Evolutionary conservation across 805 yeast genomes (phyloP).

Genomic region (Isabelozyma rhagii): DNA sequence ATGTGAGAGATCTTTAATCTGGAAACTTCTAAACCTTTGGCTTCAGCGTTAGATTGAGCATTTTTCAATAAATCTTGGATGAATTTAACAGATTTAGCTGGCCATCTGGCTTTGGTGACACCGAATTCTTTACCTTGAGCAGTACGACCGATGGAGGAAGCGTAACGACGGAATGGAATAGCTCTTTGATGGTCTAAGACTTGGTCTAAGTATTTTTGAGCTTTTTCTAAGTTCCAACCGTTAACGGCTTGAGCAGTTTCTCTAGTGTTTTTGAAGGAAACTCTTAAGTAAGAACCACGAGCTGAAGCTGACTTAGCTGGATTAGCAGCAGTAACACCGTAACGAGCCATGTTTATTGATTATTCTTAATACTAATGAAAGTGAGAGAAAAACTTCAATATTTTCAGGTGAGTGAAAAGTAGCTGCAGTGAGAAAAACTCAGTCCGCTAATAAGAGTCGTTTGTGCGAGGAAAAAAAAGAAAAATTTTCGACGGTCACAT

Average conservation of each 20-base stretch:
- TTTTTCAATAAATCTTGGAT: slow-evolving; percentile 91
- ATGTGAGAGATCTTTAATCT: slow-evolving; percentile 95
- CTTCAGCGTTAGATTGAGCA: slow-evolving; percentile 98
- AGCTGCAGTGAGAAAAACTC: background rate
- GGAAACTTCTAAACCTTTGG: slow-evolving; percentile 96
- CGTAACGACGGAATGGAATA: slow-evolving; percentile 98
- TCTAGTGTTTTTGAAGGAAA: slow-evolving; percentile 99
- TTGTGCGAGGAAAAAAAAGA: background rate
- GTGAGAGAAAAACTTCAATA: background rate
- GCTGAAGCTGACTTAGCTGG: slow-evolving; percentile 99
- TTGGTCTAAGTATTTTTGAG: slow-evolving; percentile 92
- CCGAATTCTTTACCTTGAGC: slow-evolving; percentile 99
- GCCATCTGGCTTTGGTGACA: slow-evolving; percentile 99
- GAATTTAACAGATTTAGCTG: slow-evolving; percentile 96
- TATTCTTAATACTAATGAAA: slow-evolving; percentile 1
- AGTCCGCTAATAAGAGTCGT: background rate
- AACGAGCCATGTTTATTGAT: slow-evolving; percentile 81
- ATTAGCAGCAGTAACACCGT: slow-evolving; percentile 98
- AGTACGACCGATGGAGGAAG: slow-evolving; percentile 96
- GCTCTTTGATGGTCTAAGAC: slow-evolving; percentile 99
- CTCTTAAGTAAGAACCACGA: slow-evolving; percentile 99
- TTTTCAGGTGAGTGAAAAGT: background rate
- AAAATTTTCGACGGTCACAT: background rate
- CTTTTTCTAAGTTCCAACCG: slow-evolving; percentile 97
- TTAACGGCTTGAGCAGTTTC: slow-evolving; percentile 98